Evolutionary conservation across 768 basidiomycete species (phyloP).

Genomic region (Boletus rex-veris): DNA sequence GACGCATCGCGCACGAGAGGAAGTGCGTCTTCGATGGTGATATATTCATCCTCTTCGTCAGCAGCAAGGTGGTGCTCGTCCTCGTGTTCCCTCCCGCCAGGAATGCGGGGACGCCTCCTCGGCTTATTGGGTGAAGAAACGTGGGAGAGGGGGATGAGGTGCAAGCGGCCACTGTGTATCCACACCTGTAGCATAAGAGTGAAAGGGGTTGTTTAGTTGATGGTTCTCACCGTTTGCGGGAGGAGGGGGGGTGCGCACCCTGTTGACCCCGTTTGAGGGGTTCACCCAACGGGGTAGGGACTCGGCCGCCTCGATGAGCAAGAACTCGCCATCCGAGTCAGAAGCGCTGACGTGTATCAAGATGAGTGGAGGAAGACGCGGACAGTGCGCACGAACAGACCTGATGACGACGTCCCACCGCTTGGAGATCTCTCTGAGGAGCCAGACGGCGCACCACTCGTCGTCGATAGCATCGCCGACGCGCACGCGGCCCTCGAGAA

Average conservation of each 20-base stretch:
- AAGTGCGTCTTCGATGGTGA: conserved; percentile 62
- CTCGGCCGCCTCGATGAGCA: conserved; percentile 95
- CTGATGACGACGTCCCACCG: conserved; percentile 80
- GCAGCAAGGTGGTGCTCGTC: conserved; percentile 44
- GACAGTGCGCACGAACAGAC: conserved; percentile 40
- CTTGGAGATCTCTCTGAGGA: conserved; percentile 70
- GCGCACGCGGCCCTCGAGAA: conserved; percentile 80
- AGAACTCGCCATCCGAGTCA: conserved; percentile 94
- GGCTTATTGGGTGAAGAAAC: conserved; percentile 63
- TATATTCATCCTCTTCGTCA: conserved; percentile 47
- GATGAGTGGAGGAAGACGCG: conserved; percentile 1
- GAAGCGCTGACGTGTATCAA: conserved; percentile 37
- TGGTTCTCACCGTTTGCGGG: conserved; percentile 30
- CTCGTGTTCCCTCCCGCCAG: conserved; percentile 43
- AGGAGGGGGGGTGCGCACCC: conserved; percentile 57
- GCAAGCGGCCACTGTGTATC: conserved; percentile 79
- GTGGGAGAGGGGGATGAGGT: conserved; percentile 81
- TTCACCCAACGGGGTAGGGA: conserved; percentile 86
- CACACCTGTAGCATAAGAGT: conserved; percentile 66
- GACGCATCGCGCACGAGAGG: conserved; percentile 52
- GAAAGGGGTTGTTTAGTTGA: conserved; percentile 29
- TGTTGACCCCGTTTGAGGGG: conserved; percentile 87
- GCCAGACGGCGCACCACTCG: conserved; percentile 94
- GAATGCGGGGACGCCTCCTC: conserved; percentile 43
- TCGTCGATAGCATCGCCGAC: conserved; percentile 98